phyloP scores from a whole-genome alignment of 108 stramenopile genomes.

The Chaetoceros muelleri region DNA sequence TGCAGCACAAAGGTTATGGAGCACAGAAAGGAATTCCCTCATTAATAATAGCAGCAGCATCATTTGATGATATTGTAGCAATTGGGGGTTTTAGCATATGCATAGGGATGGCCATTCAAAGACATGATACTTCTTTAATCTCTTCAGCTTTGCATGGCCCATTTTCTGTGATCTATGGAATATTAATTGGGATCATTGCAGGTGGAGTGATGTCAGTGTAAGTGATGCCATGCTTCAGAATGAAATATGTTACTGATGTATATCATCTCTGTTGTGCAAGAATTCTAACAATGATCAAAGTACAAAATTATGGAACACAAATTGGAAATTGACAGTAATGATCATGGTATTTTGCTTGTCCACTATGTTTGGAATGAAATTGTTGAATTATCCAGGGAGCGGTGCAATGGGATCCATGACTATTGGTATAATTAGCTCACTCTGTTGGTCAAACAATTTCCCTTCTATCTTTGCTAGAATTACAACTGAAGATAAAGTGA shows the following conservation, averaged over 20 bases:
- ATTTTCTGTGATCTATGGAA: slow-evolving; percentile 15
- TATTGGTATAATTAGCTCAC: neutral
- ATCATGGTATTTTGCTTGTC: slow-evolving; percentile 7
- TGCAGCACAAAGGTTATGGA: slow-evolving; percentile 24
- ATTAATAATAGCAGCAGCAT: slow-evolving; percentile 33
- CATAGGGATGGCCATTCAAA: slow-evolving; percentile 18
- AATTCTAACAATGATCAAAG: too few relatives aligned
- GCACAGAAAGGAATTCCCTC: slow-evolving; percentile 32
- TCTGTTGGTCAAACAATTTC: slow-evolving; percentile 9
- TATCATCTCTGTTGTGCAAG: too few relatives aligned
- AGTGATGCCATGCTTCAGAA: too few relatives aligned
- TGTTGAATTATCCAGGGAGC: slow-evolving; percentile 9
- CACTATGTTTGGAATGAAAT: slow-evolving; percentile 12
- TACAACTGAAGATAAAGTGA: too few relatives aligned
- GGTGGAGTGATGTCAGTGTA: slow-evolving; percentile 4
- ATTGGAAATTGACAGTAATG: slow-evolving; percentile 13
- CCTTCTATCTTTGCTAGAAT: too few relatives aligned
- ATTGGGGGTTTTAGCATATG: slow-evolving; percentile 32
- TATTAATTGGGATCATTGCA: slow-evolving; percentile 5
- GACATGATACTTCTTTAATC: slow-evolving; percentile 2
- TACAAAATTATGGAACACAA: slow-evolving; percentile 1
- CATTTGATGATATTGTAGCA: slow-evolving; percentile 32
- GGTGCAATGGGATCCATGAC: slow-evolving; percentile 18
- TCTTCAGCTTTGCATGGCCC: slow-evolving; percentile 16
- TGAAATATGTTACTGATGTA: too few relatives aligned